Percentiles rank a stretch among this genome's conserved stretches.
These are phyloP conservation scores for Marasmius tenuissimus DNA, from an alignment of 1,284 basidiomycete genomes.

Conservation along the genomic window DNA sequence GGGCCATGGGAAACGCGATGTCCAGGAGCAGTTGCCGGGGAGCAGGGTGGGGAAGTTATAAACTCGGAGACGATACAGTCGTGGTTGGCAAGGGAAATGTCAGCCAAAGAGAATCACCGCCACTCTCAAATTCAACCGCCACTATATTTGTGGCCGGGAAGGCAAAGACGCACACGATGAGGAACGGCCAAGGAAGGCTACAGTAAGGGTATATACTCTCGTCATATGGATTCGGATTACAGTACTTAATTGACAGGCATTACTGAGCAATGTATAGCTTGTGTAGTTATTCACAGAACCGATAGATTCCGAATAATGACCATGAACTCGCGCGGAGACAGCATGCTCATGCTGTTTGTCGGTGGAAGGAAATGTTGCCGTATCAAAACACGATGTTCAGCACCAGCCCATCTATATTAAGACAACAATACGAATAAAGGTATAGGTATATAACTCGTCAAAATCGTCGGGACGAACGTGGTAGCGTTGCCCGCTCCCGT, in stretches of 20 bases:
- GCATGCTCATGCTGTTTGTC: too few species aligned
- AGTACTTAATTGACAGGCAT: too few species aligned
- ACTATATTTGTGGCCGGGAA: too few species aligned
- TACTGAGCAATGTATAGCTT: neutral
- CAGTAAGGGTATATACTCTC: too few species aligned
- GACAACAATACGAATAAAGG: neutral
- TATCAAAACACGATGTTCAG: too few species aligned
- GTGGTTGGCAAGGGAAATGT: neutral
- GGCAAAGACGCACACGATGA: too few species aligned
- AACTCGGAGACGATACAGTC: neutral
- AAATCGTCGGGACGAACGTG: neutral
- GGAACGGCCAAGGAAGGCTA: too few species aligned
- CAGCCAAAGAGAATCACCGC: too few species aligned
- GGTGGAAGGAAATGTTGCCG: too few species aligned
- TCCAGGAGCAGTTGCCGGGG: neutral
- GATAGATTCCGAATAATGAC: neutral
- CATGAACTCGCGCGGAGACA: neutral
- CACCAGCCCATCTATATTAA: neutral
- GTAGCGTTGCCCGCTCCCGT: neutral
- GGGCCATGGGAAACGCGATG: slow-evolving; percentile 21
- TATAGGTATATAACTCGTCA: slow-evolving; percentile 1
- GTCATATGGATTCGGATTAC: too few species aligned
- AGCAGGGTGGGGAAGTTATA: neutral
- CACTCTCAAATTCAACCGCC: too few species aligned
- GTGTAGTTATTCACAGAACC: neutral